Percentiles rank a stretch among this genome's conserved stretches.
Conservation (phyloP, 2,329 filamentous ascomycete genomes). For the Penicillium sp. region DNA sequence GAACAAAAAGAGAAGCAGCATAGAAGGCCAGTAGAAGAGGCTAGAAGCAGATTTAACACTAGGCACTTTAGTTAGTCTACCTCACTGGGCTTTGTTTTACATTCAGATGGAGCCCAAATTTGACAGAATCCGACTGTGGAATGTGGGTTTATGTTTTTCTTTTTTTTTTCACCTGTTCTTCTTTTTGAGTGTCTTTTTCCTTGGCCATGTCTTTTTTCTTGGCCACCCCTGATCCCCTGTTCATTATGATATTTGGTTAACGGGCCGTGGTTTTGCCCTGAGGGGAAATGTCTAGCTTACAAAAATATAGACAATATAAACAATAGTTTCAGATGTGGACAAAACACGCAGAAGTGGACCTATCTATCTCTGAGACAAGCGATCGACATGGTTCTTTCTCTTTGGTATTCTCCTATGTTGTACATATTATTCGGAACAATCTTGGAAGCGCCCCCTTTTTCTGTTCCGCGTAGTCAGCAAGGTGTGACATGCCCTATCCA, state of each 20-base stretch:
- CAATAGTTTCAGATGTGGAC: constrained; percentile 14
- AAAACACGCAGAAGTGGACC: constrained; percentile 2
- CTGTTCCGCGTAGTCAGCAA: not conserved
- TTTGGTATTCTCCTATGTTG: not conserved
- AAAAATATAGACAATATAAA: constrained; percentile 4
- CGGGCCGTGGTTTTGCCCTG: not conserved
- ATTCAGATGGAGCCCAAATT: constrained; percentile 1
- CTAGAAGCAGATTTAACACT: constrained; percentile 6
- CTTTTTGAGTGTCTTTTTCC: not conserved
- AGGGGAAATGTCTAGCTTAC: constrained; percentile 1
- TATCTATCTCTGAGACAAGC: constrained; percentile 9
- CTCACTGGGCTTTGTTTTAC: constrained; percentile 11
- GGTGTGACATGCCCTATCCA: not conserved
- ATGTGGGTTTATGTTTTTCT: not conserved
- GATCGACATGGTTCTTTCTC: constrained; percentile 5
- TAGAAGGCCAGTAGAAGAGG: constrained; percentile 6
- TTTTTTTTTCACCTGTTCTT: not conserved
- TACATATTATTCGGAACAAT: not conserved
- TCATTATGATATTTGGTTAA: not conserved
- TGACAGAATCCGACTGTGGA: not conserved
- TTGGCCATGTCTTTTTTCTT: not conserved
- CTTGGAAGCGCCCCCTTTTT: not conserved
- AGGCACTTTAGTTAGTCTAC: not conserved
- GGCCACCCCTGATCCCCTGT: not conserved
- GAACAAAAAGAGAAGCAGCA: constrained; percentile 5